Base-by-base conservation (phyloP, 139 green algal species). In the Microglena sp. region DNA sequence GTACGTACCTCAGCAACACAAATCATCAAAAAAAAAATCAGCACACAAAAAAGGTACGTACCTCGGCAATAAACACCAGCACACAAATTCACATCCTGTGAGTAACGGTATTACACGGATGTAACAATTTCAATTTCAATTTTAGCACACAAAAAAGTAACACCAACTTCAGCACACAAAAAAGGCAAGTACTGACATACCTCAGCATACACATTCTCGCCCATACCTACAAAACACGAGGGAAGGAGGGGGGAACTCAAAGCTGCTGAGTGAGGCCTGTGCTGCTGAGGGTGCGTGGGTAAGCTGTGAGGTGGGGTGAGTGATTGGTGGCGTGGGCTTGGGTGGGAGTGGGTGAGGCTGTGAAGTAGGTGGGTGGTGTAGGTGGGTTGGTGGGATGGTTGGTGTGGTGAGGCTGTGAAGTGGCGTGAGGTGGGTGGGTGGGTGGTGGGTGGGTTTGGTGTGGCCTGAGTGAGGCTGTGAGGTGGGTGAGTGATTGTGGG, bases 361-460 rank as follows among this genome's bases (percentile, higher is more conserved):
- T 50, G 40, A 24, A 24, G 36, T 11, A 28, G 21, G 4, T 24
- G n/a, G 4, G 34, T 30, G 2, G 32, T 64, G 56, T n/a, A 45
- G 18, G 56, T 2, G 57, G 29, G 60, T 66, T 27, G 40, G 35
- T 27, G 59, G 7, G 29, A 56, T 28, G 2, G 57, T 97, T 91
- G 53, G 93, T 75, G 70, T 97, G 91, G 75, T 92, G 97, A 0
- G 90, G 92, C 43, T n/a, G n/a, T n/a, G n/a, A n/a, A n/a, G n/a
- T n/a, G n/a, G n/a, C n/a, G n/a, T n/a, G n/a, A n/a, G n/a, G n/a
- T n/a, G n/a, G n/a, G n/a, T n/a, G n/a, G n/a, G n/a, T n/a, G n/a
- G n/a, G n/a, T n/a, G n/a, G n/a, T n/a, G n/a, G n/a, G n/a, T n/a
- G n/a, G n/a, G n/a, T n/a, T n/a, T n/a, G n/a, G n/a, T n/a, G n/a